These are phyloP conservation scores for Bidens hawaiensis DNA, from an alignment of 140 eudicot genomes.

Conservation along the genomic window DNA sequence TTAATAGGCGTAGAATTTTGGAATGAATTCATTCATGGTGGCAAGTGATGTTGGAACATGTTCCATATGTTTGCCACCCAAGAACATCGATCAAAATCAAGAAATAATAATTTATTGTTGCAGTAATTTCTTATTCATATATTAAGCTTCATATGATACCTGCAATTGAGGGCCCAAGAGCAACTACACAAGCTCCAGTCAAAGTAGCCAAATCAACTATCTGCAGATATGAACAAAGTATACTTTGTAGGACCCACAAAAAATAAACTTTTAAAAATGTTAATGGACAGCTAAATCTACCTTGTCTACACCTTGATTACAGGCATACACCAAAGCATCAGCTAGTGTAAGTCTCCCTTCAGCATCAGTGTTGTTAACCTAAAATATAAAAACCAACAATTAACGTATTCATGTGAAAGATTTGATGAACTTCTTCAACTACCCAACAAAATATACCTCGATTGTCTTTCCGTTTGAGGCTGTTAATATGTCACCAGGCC, in stretches of 20 bases:
- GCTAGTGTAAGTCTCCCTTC: not conserved
- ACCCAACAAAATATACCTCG: constrained; percentile 42
- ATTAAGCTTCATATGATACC: constrained; percentile 22
- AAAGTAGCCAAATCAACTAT: constrained; percentile 82
- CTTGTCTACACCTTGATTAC: not conserved
- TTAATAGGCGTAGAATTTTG: not conserved
- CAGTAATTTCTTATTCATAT: not conserved
- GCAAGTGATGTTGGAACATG: not conserved
- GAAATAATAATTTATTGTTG: not conserved
- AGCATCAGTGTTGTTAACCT: not conserved
- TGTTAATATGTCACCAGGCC: constrained; percentile 87
- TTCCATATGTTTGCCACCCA: not conserved
- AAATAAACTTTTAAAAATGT: not conserved
- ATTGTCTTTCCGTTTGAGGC: constrained; percentile 98
- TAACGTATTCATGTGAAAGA: not conserved
- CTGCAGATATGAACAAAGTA: too few relatives aligned
- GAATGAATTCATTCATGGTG: not conserved
- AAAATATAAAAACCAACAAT: not conserved
- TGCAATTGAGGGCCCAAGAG: constrained; percentile 38
- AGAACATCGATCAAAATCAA: not conserved
- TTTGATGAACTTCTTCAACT: not conserved
- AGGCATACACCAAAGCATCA: not conserved
- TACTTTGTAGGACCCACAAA: not conserved
- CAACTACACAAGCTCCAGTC: constrained; percentile 64
- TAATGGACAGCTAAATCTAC: not conserved